Conservation (phyloP, 116 monocot genomes). For the Thalassia testudinum region DNA sequence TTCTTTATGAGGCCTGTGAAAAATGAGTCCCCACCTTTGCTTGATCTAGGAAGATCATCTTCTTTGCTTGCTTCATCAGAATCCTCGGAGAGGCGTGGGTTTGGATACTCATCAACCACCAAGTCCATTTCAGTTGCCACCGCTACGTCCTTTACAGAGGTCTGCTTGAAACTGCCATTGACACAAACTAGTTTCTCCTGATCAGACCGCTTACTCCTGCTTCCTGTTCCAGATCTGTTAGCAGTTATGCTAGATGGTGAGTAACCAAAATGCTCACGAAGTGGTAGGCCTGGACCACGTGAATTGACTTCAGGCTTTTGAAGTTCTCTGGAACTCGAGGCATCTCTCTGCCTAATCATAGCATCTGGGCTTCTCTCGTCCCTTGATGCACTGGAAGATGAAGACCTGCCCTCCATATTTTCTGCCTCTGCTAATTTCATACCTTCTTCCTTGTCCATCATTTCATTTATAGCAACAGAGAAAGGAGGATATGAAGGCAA, state of each 20-base stretch:
- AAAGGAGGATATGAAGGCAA: constrained; percentile 28
- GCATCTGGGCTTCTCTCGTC: constrained; percentile 31
- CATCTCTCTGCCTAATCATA: constrained; percentile 30
- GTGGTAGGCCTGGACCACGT: constrained; percentile 32
- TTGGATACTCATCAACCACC: constrained; percentile 46
- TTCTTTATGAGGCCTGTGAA: constrained; percentile 70
- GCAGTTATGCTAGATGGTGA: constrained; percentile 19
- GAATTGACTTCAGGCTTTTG: constrained; percentile 18
- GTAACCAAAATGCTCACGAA: constrained; percentile 54
- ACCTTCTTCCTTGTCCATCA: constrained; percentile 26
- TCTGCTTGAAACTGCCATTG: constrained; percentile 52
- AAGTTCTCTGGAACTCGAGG: constrained; percentile 25
- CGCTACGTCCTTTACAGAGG: constrained; percentile 46
- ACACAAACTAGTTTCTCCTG: constrained; percentile 37
- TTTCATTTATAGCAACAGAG: constrained; percentile 21
- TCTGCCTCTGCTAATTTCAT: constrained; percentile 30
- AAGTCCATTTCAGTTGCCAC: constrained; percentile 45
- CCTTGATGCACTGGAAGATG: constrained; percentile 25
- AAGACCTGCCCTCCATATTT: constrained; percentile 31
- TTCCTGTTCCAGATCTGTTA: constrained; percentile 50
- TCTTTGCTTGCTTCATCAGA: constrained; percentile 28
- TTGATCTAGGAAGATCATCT: constrained; percentile 28
- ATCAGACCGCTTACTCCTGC: constrained; percentile 54
- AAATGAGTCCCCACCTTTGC: constrained; percentile 63
- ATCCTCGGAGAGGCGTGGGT: constrained; percentile 45